Evolutionary conservation across 225 moss, liverwort and hornwort species (phyloP), one percentile per base, ranked within the genome.

Genomic region (Marchantia polymorpha): DNA sequence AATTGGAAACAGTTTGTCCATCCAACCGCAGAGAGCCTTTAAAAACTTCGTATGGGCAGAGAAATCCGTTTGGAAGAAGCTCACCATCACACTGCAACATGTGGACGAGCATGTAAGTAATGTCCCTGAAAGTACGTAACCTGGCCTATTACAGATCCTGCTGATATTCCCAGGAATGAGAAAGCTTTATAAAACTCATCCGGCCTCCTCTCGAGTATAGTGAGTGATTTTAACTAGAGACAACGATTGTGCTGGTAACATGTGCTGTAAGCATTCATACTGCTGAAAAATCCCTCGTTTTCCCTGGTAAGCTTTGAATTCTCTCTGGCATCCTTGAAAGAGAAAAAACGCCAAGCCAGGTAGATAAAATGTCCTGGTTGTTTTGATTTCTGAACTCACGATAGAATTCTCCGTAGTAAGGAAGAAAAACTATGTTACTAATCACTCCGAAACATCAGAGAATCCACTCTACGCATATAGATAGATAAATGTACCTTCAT

Each of bases 21-120:
- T 96, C 96, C 69, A 96, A 87, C 50, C 92, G 88, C 67, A 96
- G 89, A 61, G 93, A 93, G 60, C 96, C 96, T 73, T 89, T 91
- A 81, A 89, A 96, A 65, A 96, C 90, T 89, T 96, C 96, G 59
- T 96, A 96, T 0, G 93, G 70, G 75, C 89, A 90, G 78, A 96
- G 85, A 71, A 92, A 83, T 68, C 96, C 96, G 80, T 93, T 91
- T 77, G 92, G 92, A 55, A 96, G 85, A 49, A 96, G 82, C 83
- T 94, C 94, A 51, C 81, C 85, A 75, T 90, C 89, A 87, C 91
- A 93, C 92, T 95, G 87, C 54, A 58, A 49, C 25, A 75, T 20
- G 15, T 22, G 65, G 72, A 46, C 52, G 15, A 54, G 13, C 54
- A 31, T 39, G 39, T 39, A 2, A 39, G 39, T 39, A 5, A 39